Base-by-base conservation (phyloP, 768 basidiomycete species). In the Mrakia frigida region DNA sequence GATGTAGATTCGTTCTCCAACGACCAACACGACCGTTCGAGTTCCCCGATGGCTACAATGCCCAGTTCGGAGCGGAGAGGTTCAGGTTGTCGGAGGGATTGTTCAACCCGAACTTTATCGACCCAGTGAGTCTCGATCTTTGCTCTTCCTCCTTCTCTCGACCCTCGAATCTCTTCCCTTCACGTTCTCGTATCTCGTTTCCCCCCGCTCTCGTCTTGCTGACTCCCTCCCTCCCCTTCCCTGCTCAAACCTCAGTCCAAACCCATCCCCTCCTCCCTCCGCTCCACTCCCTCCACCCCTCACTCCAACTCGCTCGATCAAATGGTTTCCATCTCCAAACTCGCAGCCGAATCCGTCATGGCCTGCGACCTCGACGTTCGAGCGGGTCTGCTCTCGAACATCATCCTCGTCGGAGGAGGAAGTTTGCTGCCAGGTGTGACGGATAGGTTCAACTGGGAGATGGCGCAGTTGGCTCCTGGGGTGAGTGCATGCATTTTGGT, bases 371-470 rank as follows among this genome's bases (percentile, higher is more conserved):
- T 92, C 0, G 97, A 99, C 82, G 85, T 98, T 74, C 91, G 95
- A 39, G 91, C 92, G 77, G 90, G 92, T 28, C 88, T 99, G 37
- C 88, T 96, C 81, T 89, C 91, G 78, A 98, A 98, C 81, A 90
- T 99, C 71, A 95, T 99, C 68, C 88, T 98, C 65, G 92, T 93
- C n/a, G 97, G 97, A 11, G 96, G 95, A 14, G 92, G 94, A 52
- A 93, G 91, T 75, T 85, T 93, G 61, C 90, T 96, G 77, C 85
- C 90, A 46, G 97, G 97, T 28, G 88, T 98, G 78, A 87, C 87
- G 37, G 94, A 98, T 80, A 88, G 97, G 25, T 86, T 98, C 63
- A 86, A 88, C 77, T 86, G 86, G 73, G 97, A 99, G 82, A 84
- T 98, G 13, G 84, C 85, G 52, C 86, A 90, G 74, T 86, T 90